These are phyloP conservation scores for Diaporthe sp. DNA, from an alignment of 2,329 filamentous ascomycete genomes.

Conservation along the genomic window DNA sequence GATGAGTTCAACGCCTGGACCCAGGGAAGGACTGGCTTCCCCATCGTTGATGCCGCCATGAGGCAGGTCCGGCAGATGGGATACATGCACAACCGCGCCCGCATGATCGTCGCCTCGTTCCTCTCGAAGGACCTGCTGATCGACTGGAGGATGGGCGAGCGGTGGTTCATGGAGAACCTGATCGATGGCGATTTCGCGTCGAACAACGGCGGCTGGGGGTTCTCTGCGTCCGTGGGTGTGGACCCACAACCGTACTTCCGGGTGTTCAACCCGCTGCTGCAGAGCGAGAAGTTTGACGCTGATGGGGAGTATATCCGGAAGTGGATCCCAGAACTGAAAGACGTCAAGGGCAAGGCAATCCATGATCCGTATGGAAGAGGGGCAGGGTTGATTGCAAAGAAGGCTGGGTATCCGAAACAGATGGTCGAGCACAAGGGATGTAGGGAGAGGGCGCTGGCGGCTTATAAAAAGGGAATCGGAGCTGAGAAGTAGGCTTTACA, in stretches of 20 bases:
- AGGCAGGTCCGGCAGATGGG: slow-evolving; percentile 77
- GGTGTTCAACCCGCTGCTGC: slow-evolving; percentile 88
- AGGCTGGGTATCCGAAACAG: slow-evolving; percentile 79
- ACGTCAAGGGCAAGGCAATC: slow-evolving; percentile 76
- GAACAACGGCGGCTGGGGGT: slow-evolving; percentile 78
- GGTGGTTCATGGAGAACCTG: slow-evolving; percentile 85
- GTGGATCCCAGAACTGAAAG: slow-evolving; percentile 83
- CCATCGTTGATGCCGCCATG: slow-evolving; percentile 90
- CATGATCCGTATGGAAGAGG: slow-evolving; percentile 85
- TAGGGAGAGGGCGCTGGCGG: slow-evolving; percentile 65
- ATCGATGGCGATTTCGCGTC: slow-evolving; percentile 85
- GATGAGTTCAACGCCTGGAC: slow-evolving; percentile 81
- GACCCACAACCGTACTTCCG: slow-evolving; percentile 83
- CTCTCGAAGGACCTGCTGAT: slow-evolving; percentile 84
- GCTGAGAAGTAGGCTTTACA: slow-evolving; percentile 40
- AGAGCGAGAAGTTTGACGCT: slow-evolving; percentile 88
- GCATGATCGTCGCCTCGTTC: slow-evolving; percentile 88
- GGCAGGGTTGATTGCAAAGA: slow-evolving; percentile 70
- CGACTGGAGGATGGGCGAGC: slow-evolving; percentile 87
- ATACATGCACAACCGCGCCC: slow-evolving; percentile 88
- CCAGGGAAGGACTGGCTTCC: slow-evolving; percentile 81
- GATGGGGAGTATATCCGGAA: slow-evolving; percentile 84
- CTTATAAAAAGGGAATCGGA: slow-evolving; percentile 49
- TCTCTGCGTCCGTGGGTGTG: slow-evolving; percentile 55
- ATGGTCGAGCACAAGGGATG: slow-evolving; percentile 82